Evolutionary conservation across 176 grass and related monocot species (phyloP).

Genomic region (Alopecurus myosuroides): DNA sequence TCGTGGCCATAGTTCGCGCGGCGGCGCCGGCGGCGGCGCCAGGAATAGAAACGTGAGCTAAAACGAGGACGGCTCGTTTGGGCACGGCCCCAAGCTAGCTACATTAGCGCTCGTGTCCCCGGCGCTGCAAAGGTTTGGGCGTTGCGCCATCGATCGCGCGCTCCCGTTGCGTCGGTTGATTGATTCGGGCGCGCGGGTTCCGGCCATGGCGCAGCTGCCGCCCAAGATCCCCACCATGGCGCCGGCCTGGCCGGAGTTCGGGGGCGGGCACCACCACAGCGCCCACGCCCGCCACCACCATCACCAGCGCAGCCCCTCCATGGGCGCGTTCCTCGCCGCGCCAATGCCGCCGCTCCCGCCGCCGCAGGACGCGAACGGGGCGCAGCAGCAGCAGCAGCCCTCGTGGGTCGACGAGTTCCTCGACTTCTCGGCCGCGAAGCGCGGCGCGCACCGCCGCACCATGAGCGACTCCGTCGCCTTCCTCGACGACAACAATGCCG

Average conservation of each 20-base stretch:
- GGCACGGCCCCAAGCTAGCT: neutral
- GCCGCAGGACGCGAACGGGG: neutral
- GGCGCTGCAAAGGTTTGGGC: conserved; percentile 16
- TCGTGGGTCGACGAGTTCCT: conserved; percentile 79
- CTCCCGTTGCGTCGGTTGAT: conserved; percentile 23
- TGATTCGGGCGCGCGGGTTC: conserved; percentile 27
- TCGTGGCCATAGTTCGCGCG: neutral
- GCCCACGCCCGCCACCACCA: conserved; percentile 34
- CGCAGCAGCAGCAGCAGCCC: neutral
- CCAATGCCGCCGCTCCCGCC: conserved; percentile 29
- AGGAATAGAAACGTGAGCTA: conserved; percentile 14
- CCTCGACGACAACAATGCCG: conserved; percentile 40
- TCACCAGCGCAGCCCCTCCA: conserved; percentile 44
- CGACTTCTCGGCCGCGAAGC: conserved; percentile 69
- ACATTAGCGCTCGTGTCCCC: conserved; percentile 15
- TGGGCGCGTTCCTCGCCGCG: conserved; percentile 43
- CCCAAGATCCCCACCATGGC: conserved; percentile 61
- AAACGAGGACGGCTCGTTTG: conserved; percentile 16
- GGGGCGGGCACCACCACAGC: conserved; percentile 30
- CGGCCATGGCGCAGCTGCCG: conserved; percentile 82
- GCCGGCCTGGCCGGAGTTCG: conserved; percentile 45
- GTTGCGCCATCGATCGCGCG: conserved; percentile 44
- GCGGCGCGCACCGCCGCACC: conserved; percentile 53
- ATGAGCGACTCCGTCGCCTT: conserved; percentile 64
- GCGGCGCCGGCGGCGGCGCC: conserved; percentile 15